These are phyloP conservation scores for Penicillium sp. DNA, from an alignment of 2,329 filamentous ascomycete species.

Conservation along the genomic window DNA sequence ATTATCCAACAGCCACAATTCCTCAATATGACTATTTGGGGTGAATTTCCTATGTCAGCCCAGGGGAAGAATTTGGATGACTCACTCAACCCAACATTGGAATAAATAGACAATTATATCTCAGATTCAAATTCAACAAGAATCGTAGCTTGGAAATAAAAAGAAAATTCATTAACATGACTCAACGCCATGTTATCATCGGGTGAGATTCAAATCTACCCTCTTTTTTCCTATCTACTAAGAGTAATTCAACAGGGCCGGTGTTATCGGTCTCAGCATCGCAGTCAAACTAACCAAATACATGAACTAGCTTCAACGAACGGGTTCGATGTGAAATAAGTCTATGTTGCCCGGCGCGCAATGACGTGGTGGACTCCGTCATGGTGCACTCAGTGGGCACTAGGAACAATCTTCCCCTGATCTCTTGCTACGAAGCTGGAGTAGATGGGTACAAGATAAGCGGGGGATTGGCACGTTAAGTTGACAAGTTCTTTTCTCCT, in stretches of 20 bases:
- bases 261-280: background rate
- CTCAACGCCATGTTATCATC: background rate
- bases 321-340: constrained; percentile 5
- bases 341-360: constrained; percentile 12
- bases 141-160: background rate
- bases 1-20: background rate
- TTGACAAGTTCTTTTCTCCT: background rate
- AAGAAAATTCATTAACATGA: background rate
- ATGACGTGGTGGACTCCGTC: constrained; percentile 1
- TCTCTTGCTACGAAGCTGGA: constrained; percentile 12
- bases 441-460: constrained; percentile 10
- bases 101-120: background rate
- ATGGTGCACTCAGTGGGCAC: background rate
- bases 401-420: background rate
- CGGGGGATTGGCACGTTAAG: constrained; percentile 7
- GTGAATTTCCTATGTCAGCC: background rate
- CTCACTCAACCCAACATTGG: background rate
- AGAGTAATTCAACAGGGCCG: background rate
- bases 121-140: too few species aligned
- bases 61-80: background rate
- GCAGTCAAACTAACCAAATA: background rate
- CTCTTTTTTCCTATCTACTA: background rate
- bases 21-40: background rate
- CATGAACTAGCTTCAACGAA: background rate
- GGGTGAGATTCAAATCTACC: background rate